Evolutionary conservation across 1,139 yeast genomes (phyloP).

Genomic region (Scheffersomyces illinoinensis): DNA sequence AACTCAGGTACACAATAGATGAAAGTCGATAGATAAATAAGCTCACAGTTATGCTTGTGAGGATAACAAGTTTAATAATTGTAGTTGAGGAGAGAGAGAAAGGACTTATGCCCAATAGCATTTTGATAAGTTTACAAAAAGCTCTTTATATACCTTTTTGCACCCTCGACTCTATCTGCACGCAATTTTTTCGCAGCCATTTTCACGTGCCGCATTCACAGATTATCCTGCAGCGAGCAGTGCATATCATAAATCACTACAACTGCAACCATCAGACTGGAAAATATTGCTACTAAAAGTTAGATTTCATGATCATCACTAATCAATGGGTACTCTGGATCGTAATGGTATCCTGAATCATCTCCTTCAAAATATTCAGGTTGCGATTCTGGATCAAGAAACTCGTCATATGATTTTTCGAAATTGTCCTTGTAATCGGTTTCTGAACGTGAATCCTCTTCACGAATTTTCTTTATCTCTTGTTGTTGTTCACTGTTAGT

Average conservation of each 20-base stretch:
- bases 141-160: neutral
- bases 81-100: neutral
- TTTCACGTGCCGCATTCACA: neutral
- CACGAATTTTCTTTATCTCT: constrained; percentile 14
- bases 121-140: neutral
- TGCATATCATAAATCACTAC: neutral
- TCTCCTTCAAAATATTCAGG: constrained; percentile 17
- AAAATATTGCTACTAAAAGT: neutral
- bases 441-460: constrained; percentile 30
- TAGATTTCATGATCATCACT: constrained; percentile 2
- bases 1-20: neutral
- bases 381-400: constrained; percentile 25
- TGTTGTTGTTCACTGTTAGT: constrained; percentile 22
- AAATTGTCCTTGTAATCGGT: constrained; percentile 36
- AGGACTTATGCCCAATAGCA: neutral
- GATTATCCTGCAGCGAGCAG: neutral
- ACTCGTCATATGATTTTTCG: constrained; percentile 39
- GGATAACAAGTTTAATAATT: neutral
- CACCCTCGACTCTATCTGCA: neutral
- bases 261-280: neutral
- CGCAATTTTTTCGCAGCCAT: neutral
- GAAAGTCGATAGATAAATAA: neutral
- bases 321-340: constrained; percentile 13
- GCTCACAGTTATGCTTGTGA: neutral
- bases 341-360: constrained; percentile 10